These are phyloP conservation scores for Platanthera zijinensis DNA, from an alignment of 106 monocot genomes.

Conservation along the genomic window DNA sequence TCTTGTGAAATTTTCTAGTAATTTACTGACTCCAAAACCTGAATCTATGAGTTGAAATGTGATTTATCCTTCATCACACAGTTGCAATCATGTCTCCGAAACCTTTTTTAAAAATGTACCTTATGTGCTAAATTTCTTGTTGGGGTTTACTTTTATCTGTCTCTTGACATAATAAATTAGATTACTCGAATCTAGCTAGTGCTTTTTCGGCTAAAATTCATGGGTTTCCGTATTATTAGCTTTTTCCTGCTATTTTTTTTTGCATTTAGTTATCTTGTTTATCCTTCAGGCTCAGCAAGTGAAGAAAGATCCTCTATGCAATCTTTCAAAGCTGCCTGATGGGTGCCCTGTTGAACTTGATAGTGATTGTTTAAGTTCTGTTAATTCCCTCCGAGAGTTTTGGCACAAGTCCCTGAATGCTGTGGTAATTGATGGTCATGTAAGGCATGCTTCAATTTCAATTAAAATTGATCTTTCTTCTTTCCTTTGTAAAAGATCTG, in stretches of 20 bases:
- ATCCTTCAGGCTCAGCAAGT: conserved; percentile 27
- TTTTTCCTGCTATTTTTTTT: background rate
- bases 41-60: background rate
- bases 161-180: background rate
- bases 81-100: too few species aligned
- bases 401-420: conserved; percentile 66
- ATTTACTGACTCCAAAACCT: background rate
- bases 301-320: conserved; percentile 26
- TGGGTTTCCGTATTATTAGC: background rate
- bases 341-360: conserved; percentile 34
- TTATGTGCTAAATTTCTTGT: background rate
- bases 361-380: conserved; percentile 38
- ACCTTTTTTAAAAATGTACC: background rate
- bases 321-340: conserved; percentile 46
- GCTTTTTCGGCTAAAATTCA: background rate
- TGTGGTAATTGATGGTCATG: conserved; percentile 66
- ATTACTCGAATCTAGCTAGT: background rate
- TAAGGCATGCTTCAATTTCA: conserved; percentile 11
- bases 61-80: background rate
- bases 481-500: background rate
- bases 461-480: background rate
- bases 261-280: background rate
- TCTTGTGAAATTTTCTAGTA: background rate
- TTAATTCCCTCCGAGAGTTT: conserved; percentile 60
- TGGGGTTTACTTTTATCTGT: background rate